Percentiles rank a stretch among this genome's conserved stretches.
These are phyloP conservation scores for Exophiala spinifera DNA, from an alignment of 2,329 filamentous ascomycete species.

Conservation along the genomic window DNA sequence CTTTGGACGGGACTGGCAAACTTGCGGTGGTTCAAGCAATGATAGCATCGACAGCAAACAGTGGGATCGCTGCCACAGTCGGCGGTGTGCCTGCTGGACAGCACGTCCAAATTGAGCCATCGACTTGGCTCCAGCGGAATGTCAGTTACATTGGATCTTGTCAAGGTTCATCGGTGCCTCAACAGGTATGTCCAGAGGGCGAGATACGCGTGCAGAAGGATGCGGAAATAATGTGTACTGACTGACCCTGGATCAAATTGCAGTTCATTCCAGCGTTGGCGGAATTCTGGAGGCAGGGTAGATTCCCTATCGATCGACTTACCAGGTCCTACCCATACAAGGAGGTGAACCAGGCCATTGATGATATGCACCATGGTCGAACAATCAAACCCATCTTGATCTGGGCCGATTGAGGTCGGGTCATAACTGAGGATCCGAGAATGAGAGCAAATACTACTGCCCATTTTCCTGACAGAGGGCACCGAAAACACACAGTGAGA, in stretches of 20 bases:
- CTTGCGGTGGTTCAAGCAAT: neutral
- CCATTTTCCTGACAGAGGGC: neutral
- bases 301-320: neutral
- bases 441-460: neutral
- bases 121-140: neutral
- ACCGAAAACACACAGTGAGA: no score
- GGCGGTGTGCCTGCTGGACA: neutral
- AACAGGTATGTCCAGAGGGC: neutral
- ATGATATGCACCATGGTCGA: neutral
- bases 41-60: neutral
- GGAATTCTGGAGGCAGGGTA: neutral
- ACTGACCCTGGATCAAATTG: neutral
- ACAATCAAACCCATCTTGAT: neutral
- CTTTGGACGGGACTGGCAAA: constrained; percentile 16
- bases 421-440: neutral
- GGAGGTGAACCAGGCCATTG: neutral
- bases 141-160: neutral
- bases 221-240: neutral
- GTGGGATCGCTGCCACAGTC: neutral
- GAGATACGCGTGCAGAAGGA: no score
- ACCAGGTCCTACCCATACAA: neutral
- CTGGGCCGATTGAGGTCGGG: neutral
- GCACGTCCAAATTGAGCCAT: neutral
- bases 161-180: neutral
- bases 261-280: neutral